phyloP scores from a whole-genome alignment of 108 stramenopile species.

The Conticribra guillardii region DNA sequence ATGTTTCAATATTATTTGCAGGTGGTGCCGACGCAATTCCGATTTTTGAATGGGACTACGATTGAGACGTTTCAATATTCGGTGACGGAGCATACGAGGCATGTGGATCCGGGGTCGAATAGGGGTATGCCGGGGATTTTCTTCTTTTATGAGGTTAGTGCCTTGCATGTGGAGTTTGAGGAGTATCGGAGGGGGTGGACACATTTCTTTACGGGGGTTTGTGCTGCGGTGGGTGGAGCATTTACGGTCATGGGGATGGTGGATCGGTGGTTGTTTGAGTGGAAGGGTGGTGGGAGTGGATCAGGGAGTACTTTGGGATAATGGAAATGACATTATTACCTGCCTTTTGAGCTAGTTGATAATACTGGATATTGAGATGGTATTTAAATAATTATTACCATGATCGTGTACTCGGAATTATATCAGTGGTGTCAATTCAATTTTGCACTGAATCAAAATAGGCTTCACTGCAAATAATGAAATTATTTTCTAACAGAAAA shows the following conservation, averaged over 20 bases:
- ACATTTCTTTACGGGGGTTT: constrained; percentile 84
- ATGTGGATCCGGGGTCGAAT: constrained; percentile 87
- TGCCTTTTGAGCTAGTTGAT: no score
- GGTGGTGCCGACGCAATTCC: constrained; percentile 95
- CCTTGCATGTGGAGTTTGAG: constrained; percentile 92
- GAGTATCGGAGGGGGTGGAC: constrained; percentile 87
- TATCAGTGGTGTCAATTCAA: no score
- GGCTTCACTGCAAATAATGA: no score
- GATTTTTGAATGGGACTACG: constrained; percentile 72
- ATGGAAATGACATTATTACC: no score
- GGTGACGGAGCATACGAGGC: constrained; percentile 96
- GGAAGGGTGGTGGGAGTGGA: constrained; percentile 37
- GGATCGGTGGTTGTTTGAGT: constrained; percentile 71
- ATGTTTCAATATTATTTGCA: constrained; percentile 96
- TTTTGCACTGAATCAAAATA: no score
- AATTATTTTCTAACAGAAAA: no score
- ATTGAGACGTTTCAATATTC: constrained; percentile 94
- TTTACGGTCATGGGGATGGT: constrained; percentile 87
- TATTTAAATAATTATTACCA: no score
- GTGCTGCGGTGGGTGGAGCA: constrained; percentile 88
- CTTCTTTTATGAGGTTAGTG: constrained; percentile 96
- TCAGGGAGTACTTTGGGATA: no score
- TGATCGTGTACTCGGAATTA: no score
- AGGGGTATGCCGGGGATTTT: constrained; percentile 96
- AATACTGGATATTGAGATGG: no score